These are phyloP conservation scores for Paramyrothecium sp. DNA, from an alignment of 2,329 filamentous ascomycete species.

Conservation along the genomic window DNA sequence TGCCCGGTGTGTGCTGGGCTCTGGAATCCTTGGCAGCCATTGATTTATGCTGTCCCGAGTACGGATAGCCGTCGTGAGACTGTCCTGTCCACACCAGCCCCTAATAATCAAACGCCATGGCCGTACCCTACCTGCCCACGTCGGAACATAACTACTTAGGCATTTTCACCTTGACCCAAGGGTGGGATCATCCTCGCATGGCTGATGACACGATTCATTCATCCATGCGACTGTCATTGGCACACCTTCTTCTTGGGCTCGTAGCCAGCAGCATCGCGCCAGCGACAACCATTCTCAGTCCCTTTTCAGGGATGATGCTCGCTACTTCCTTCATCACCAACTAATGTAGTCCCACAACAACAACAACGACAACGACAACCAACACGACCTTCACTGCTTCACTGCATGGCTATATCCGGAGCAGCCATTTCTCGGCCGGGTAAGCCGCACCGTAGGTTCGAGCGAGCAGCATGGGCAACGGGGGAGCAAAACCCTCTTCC, in stretches of 20 bases:
- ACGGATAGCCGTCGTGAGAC: too few relatives aligned
- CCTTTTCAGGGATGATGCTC: too few relatives aligned
- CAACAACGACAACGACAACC: too few relatives aligned
- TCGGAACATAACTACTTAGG: not conserved
- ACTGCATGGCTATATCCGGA: not conserved
- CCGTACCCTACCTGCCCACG: too few relatives aligned
- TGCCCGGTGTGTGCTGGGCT: too few relatives aligned
- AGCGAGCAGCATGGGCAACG: not conserved
- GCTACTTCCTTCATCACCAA: too few relatives aligned
- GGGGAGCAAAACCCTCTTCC: not conserved
- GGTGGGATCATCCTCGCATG: not conserved
- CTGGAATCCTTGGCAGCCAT: too few relatives aligned
- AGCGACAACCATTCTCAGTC: too few relatives aligned
- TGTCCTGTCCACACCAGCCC: too few relatives aligned
- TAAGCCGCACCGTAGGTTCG: not conserved
- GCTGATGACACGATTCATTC: not conserved
- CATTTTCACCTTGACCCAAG: not conserved
- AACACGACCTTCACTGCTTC: not conserved
- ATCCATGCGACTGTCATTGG: not conserved
- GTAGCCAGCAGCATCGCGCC: not conserved
- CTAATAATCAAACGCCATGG: too few relatives aligned
- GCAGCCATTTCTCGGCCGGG: not conserved
- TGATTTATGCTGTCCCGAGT: too few relatives aligned
- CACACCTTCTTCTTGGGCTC: not conserved
- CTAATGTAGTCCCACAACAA: too few relatives aligned